Conservation (phyloP, 495 filamentous ascomycete genomes). For the Penicillium simplicissimum region DNA sequence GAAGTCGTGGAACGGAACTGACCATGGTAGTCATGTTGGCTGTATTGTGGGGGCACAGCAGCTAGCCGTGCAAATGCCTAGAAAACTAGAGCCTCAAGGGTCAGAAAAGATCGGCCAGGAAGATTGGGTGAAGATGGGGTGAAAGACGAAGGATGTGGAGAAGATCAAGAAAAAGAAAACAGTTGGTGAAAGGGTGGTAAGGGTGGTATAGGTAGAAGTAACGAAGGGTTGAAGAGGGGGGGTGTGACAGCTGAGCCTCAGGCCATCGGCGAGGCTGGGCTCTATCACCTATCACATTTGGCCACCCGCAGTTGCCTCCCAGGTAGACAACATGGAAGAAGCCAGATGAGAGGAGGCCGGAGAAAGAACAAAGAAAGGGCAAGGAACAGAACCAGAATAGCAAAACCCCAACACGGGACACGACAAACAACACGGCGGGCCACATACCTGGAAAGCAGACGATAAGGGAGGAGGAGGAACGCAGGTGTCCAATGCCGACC, state of each 20-base stretch:
- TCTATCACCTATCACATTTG: slow-evolving; percentile 6
- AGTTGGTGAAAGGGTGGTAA: not conserved
- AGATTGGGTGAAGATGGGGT: slow-evolving; percentile 8
- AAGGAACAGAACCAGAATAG: slow-evolving; percentile 4
- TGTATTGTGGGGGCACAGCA: slow-evolving; percentile 38
- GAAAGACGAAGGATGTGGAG: slow-evolving; percentile 13
- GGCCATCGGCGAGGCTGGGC: slow-evolving; percentile 21
- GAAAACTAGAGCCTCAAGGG: slow-evolving; percentile 1
- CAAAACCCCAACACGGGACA: not conserved
- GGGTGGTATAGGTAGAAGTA: not conserved
- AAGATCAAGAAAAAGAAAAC: not conserved
- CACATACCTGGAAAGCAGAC: slow-evolving; percentile 15
- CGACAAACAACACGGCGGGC: slow-evolving; percentile 1
- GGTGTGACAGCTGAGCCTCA: slow-evolving; percentile 21
- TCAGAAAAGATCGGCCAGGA: not conserved
- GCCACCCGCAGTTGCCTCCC: slow-evolving; percentile 14
- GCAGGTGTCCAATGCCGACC: slow-evolving; percentile 30
- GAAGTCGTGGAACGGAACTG: slow-evolving; percentile 17
- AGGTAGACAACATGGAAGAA: slow-evolving; percentile 3
- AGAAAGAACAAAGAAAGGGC: not conserved
- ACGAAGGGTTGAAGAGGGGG: slow-evolving; percentile 15
- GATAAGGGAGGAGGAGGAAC: slow-evolving; percentile 21
- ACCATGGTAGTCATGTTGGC: slow-evolving; percentile 55
- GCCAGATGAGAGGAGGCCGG: not conserved
- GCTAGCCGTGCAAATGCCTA: slow-evolving; percentile 32